Percentiles rank a stretch among this genome's conserved stretches.
Conservation (phyloP, 2,329 filamentous ascomycete species). For the Fusarium mundagurra region DNA sequence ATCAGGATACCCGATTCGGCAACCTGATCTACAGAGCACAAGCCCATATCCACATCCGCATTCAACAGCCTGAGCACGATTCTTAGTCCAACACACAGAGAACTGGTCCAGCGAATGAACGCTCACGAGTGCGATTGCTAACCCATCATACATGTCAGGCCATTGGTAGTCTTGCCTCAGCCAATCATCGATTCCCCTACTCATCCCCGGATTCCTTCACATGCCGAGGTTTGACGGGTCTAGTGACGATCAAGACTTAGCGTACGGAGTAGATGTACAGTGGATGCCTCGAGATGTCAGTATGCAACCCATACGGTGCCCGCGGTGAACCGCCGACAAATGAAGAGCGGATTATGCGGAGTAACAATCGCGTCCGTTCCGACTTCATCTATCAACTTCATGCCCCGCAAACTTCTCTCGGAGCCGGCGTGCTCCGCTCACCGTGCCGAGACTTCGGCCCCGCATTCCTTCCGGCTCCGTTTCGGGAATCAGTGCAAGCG, state of each 20-base stretch:
- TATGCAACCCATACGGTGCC: constrained; percentile 4
- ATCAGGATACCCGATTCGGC: constrained; percentile 36
- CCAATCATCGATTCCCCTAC: constrained; percentile 11
- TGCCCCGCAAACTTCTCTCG: not conserved
- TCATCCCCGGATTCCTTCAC: constrained; percentile 20
- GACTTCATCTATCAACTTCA: not conserved
- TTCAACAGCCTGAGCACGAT: not conserved
- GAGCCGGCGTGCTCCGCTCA: not conserved
- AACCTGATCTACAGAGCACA: constrained; percentile 1
- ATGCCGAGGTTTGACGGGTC: constrained; percentile 1
- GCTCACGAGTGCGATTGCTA: not conserved
- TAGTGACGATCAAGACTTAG: constrained; percentile 2
- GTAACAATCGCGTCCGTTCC: not conserved
- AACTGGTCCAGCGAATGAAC: not conserved
- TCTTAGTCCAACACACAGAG: not conserved
- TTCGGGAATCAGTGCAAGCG: not conserved
- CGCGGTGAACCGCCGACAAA: constrained; percentile 25
- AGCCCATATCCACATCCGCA: not conserved
- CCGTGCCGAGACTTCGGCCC: constrained; percentile 21
- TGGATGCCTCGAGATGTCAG: not conserved
- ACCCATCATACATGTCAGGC: not conserved
- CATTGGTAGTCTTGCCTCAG: not conserved
- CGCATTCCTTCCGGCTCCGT: constrained; percentile 14
- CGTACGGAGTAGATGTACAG: not conserved
- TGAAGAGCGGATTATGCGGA: not conserved